Conservation (phyloP, 208 protist genomes). For the Crithidia sp. region DNA sequence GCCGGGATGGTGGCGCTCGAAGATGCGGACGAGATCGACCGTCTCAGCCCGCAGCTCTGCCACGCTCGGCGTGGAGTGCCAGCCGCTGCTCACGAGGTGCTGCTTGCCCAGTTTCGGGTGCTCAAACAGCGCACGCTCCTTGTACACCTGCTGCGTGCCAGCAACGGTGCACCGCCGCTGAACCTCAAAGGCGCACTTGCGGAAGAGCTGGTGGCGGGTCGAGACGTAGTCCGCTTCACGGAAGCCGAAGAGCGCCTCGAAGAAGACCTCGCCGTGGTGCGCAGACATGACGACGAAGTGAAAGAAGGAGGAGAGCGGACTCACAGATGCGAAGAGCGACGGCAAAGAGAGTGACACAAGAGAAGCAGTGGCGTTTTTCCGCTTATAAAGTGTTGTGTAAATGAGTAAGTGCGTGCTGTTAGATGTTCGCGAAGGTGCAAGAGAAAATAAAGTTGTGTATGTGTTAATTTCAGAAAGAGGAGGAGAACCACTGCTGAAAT, state of each 20-base stretch:
- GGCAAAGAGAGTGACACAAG: too few relatives aligned
- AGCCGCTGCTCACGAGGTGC: slow-evolving; percentile 32
- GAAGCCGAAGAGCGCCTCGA: slow-evolving; percentile 49
- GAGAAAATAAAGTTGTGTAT: too few relatives aligned
- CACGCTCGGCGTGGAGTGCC: slow-evolving; percentile 51
- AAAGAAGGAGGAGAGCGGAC: slow-evolving; percentile 2
- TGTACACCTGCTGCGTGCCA: slow-evolving; percentile 1
- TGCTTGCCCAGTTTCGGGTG: slow-evolving; percentile 14
- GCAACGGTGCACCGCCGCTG: background rate
- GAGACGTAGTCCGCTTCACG: slow-evolving; percentile 27
- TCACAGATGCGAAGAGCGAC: background rate
- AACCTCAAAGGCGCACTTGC: slow-evolving; percentile 21
- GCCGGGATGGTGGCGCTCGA: slow-evolving; percentile 32
- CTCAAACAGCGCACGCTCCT: slow-evolving; percentile 32
- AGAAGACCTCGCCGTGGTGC: slow-evolving; percentile 28
- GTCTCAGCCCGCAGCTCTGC: slow-evolving; percentile 44
- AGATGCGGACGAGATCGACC: slow-evolving; percentile 13
- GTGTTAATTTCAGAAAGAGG: too few relatives aligned
- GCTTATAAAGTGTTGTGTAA: too few relatives aligned
- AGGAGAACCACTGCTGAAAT: too few relatives aligned
- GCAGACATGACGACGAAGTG: background rate
- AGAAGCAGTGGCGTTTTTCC: too few relatives aligned
- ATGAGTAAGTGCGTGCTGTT: too few relatives aligned
- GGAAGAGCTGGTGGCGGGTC: slow-evolving; percentile 25
- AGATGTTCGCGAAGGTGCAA: too few relatives aligned